A percentile compares a stretch with the other conserved stretches of the same genome.
Conservation (phyloP, 2,329 filamentous ascomycete species). For the Arachnopeziza araneosa region DNA sequence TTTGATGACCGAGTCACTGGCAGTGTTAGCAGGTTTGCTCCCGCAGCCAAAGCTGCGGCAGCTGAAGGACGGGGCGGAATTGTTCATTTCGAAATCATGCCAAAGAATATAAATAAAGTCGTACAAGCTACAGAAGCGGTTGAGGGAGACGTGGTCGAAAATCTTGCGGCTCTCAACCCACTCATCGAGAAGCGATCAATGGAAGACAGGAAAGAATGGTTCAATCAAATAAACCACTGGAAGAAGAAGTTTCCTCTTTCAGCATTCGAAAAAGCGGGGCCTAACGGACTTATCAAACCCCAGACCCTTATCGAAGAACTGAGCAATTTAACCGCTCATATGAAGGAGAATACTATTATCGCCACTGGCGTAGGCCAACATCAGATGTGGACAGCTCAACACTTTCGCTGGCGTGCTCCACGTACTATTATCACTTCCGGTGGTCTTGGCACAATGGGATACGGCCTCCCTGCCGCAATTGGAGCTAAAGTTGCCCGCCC, state of each 20-base stretch:
- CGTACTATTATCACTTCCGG: constrained; percentile 95
- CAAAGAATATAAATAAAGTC: constrained; percentile 99
- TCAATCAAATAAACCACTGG: constrained; percentile 82
- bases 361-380: constrained; percentile 94
- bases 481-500: constrained; percentile 84
- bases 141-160: constrained; percentile 83
- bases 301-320: constrained; percentile 89
- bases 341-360: constrained; percentile 82
- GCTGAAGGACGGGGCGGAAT: constrained; percentile 86
- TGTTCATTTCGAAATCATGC: constrained; percentile 96
- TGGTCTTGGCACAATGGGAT: constrained; percentile 94
- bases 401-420: constrained; percentile 90
- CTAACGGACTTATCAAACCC: constrained; percentile 81
- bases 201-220: constrained; percentile 75
- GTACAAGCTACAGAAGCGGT: constrained; percentile 94
- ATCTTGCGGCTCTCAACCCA: constrained; percentile 71
- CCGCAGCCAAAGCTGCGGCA: constrained; percentile 78
- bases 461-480: constrained; percentile 87
- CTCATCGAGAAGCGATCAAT: constrained; percentile 57
- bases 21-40: constrained; percentile 80
- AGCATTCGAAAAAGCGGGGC: constrained; percentile 72
- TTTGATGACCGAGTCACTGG: constrained; percentile 95
- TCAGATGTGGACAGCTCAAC: constrained; percentile 98
- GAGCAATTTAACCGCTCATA: constrained; percentile 72
- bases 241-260: constrained; percentile 84